phyloP scores from a whole-genome alignment of 2,329 filamentous ascomycete genomes.

The Cytospora schulzeri region DNA sequence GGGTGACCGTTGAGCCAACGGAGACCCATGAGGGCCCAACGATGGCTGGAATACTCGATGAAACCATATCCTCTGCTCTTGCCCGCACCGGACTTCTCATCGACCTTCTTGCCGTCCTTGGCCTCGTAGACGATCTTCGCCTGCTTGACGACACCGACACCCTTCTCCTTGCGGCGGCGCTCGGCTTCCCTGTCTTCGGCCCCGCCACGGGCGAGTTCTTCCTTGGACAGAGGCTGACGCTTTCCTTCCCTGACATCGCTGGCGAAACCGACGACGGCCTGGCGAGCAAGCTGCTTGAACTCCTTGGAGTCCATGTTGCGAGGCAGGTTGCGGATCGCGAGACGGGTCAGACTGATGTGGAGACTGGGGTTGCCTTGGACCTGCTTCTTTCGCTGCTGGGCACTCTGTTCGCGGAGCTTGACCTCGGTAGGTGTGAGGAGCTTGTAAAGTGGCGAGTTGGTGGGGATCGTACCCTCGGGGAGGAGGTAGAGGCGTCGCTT shows the following conservation, averaged over 20 bases:
- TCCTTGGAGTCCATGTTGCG: slow-evolving; percentile 81
- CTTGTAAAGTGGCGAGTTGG: slow-evolving; percentile 76
- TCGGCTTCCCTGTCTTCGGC: slow-evolving; percentile 82
- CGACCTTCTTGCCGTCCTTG: slow-evolving; percentile 79
- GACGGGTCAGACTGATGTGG: slow-evolving; percentile 84
- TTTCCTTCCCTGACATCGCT: slow-evolving; percentile 80
- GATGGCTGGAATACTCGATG: slow-evolving; percentile 92
- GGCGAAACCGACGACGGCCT: slow-evolving; percentile 93
- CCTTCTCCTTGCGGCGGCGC: slow-evolving; percentile 74
- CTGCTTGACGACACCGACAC: slow-evolving; percentile 85
- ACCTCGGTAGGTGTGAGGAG: slow-evolving; percentile 77
- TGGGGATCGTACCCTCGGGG: slow-evolving; percentile 78
- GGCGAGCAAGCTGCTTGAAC: slow-evolving; percentile 85
- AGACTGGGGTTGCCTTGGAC: slow-evolving; percentile 90
- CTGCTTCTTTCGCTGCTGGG: slow-evolving; percentile 83
- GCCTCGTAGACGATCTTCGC: slow-evolving; percentile 95
- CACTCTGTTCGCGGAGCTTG: slow-evolving; percentile 84
- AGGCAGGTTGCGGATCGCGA: slow-evolving; percentile 90
- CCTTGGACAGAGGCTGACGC: slow-evolving; percentile 80
- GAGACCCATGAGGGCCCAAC: slow-evolving; percentile 91
- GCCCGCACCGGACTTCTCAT: slow-evolving; percentile 75
- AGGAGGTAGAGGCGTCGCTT: slow-evolving; percentile 89
- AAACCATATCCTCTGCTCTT: slow-evolving; percentile 94
- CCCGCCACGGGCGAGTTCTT: slow-evolving; percentile 80
- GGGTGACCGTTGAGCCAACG: slow-evolving; percentile 86